Evolutionary conservation across 2,329 filamentous ascomycete genomes (phyloP), one percentile per base, ranked within the genome.

Genomic region (Fonsecaea nubica): DNA sequence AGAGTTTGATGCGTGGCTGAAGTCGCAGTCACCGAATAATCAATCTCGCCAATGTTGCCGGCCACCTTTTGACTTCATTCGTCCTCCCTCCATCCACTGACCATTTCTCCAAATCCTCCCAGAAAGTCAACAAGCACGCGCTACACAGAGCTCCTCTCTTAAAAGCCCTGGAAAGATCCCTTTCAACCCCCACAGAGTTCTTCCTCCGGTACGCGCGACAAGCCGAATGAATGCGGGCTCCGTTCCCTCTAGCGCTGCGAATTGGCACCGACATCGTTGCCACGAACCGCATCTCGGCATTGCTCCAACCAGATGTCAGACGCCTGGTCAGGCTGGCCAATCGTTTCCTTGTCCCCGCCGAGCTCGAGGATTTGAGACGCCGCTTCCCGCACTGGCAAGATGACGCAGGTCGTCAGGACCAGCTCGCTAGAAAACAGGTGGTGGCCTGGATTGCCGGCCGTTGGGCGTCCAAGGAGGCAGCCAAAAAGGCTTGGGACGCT

Each of bases 221-320:
- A 48, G 12, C 57, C 45, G 32, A 21, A 70, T 70, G 68, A 25
- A 25, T 25, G 25, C 36, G 68, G 25, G 33, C 56, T 42, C 65
- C 65, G 0, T 92, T 93, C 72, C 89, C 89, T 0, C 82, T 87
- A n/a, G 82, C 87, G 0, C 75, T 94, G 13, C 84, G 84, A 57
- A 81, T 96, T 60, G 93, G 93, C 65, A 94, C 87, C 56, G 93
- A 96, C 76, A 90, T 96, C 64, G 92, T 91, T 77, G 84, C 84
- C 64, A 85, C 92, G 64, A 78, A 83, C 0, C 88, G 92, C 63
- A 87, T 96, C 66, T 79, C 82, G 67, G 76, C 77, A 21, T 81
- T 93, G 59, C 77, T 94, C 60, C 77, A 75, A 74, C 73, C 65
- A 10, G 57, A 70, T 30, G 58, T 59, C 35, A 58, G 56, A 53